phyloP scores from a whole-genome alignment of 345 rosid species.

The Eucalyptus sideroxylon region DNA sequence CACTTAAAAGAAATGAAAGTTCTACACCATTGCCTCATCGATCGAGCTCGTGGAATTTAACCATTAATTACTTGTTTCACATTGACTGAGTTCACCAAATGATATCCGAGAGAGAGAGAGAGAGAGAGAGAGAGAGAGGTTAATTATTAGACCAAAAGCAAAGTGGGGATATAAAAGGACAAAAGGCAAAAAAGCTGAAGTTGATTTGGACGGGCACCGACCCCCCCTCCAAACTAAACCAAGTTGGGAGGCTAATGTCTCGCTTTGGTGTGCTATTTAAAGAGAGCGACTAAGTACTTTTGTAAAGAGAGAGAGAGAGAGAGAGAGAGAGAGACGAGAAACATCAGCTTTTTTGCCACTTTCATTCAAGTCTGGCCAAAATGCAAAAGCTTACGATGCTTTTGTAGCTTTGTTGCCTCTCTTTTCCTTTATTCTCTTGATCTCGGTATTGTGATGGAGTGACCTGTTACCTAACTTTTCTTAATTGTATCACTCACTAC shows the following conservation, averaged over 20 bases:
- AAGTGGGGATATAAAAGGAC: background rate
- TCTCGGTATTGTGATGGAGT: background rate
- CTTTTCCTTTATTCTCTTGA: background rate
- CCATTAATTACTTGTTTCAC: background rate
- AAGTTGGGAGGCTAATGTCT: background rate
- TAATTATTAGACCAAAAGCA: background rate
- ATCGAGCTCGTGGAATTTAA: background rate
- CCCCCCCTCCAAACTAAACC: background rate
- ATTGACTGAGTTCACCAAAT: background rate
- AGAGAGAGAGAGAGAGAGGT: background rate
- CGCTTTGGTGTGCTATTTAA: background rate
- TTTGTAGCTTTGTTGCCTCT: background rate
- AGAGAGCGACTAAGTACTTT: background rate
- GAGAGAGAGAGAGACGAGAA: background rate
- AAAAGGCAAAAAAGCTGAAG: background rate
- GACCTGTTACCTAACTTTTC: background rate
- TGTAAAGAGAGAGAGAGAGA: background rate
- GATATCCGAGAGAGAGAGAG: background rate
- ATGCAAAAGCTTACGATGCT: background rate
- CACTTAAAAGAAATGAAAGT: background rate
- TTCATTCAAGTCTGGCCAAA: background rate
- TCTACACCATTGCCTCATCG: background rate
- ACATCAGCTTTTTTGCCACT: background rate
- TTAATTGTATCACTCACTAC: background rate
- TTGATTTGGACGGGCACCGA: background rate